These are phyloP conservation scores for Chiua virens DNA, from an alignment of 768 basidiomycete species.

Conservation along the genomic window DNA sequence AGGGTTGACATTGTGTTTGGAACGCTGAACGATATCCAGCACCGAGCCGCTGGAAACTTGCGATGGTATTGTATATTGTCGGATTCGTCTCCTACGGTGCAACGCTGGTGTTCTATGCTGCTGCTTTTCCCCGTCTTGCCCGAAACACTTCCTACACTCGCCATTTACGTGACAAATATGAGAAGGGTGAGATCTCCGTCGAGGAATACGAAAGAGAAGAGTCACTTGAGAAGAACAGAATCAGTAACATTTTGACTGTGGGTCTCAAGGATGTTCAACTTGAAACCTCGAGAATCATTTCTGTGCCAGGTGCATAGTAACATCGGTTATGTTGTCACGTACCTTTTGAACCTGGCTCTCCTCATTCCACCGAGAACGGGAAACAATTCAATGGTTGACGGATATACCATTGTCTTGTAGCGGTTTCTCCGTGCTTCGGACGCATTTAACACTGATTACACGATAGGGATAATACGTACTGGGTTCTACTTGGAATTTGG, in stretches of 20 bases:
- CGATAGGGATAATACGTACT: slow-evolving; percentile 64
- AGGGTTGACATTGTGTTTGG: no score
- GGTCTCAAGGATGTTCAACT: slow-evolving; percentile 6
- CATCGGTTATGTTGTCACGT: slow-evolving; percentile 66
- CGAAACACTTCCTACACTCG: slow-evolving; percentile 71
- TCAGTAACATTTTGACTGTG: slow-evolving; percentile 84
- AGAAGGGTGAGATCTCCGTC: slow-evolving; percentile 54
- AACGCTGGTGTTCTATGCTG: slow-evolving; percentile 79
- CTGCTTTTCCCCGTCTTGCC: slow-evolving; percentile 77
- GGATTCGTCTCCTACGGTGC: slow-evolving; percentile 80
- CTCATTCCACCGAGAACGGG: slow-evolving; percentile 52
- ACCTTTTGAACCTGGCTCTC: slow-evolving; percentile 67
- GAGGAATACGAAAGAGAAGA: slow-evolving; percentile 75
- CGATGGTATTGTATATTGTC: slow-evolving; percentile 78
- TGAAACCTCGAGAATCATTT: not conserved
- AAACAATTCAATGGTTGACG: slow-evolving; percentile 63
- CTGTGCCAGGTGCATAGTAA: slow-evolving; percentile 65
- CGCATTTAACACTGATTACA: not conserved
- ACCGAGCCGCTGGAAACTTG: slow-evolving; percentile 68
- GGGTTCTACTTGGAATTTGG: slow-evolving; percentile 82
- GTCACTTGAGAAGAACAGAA: slow-evolving; percentile 79
- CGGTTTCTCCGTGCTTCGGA: slow-evolving; percentile 23
- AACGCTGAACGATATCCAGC: slow-evolving; percentile 34
- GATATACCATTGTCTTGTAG: slow-evolving; percentile 73
- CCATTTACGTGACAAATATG: slow-evolving; percentile 51